These are phyloP conservation scores for Ceratobasidium sp. DNA, from an alignment of 1,284 basidiomycete species.

Conservation along the genomic window DNA sequence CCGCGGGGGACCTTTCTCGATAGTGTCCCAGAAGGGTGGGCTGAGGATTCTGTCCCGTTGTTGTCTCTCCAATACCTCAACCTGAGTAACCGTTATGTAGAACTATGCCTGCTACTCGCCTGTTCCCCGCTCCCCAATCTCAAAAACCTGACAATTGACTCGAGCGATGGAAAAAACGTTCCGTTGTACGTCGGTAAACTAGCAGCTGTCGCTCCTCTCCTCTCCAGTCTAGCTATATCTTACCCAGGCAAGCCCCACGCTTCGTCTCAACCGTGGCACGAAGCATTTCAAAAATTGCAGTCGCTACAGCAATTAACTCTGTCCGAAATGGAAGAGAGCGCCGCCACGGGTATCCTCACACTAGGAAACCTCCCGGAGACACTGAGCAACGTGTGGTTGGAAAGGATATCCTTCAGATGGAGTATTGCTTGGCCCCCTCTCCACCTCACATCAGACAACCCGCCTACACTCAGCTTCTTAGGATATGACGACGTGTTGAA, in stretches of 20 bases:
- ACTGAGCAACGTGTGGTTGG: background rate
- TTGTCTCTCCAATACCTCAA: background rate
- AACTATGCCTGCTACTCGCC: background rate
- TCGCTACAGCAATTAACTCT: background rate
- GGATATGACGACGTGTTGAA: background rate
- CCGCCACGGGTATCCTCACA: background rate
- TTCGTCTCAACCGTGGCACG: background rate
- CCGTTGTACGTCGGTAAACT: background rate
- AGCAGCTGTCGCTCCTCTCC: background rate
- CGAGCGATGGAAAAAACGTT: background rate
- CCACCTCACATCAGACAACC: no score
- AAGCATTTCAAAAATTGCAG: background rate
- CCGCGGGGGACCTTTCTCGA: no score
- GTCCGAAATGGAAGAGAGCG: slow-evolving; percentile 1
- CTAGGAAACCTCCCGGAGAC: background rate
- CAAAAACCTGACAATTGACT: background rate
- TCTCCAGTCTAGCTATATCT: background rate
- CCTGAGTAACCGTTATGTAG: background rate
- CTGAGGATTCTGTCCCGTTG: background rate
- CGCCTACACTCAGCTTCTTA: background rate
- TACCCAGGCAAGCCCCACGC: no score
- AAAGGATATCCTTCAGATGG: background rate
- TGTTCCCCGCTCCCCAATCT: background rate
- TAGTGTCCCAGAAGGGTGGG: background rate
- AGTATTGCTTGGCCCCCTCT: background rate